Conservation (phyloP, 2,329 filamentous ascomycete genomes). For the Colletotrichum agaves region DNA sequence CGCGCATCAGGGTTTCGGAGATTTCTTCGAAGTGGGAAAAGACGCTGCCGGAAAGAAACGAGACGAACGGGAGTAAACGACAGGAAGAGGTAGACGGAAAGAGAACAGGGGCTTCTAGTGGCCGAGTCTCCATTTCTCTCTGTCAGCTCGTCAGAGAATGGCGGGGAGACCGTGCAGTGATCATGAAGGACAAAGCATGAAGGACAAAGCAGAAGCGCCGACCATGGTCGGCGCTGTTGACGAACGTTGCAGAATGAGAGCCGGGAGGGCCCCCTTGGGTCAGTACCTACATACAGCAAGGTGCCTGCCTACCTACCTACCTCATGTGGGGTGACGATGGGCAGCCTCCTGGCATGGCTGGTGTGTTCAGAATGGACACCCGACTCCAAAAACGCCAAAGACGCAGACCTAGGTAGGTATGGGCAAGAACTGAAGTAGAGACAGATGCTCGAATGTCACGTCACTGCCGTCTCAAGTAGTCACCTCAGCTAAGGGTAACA, state of each 20-base stretch:
- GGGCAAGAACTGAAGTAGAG: neutral
- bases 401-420: neutral
- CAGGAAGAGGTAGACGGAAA: neutral
- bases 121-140: constrained; percentile 3
- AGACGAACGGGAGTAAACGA: neutral
- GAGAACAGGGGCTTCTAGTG: neutral
- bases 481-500: too few relatives aligned
- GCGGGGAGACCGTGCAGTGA: constrained; percentile 22
- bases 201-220: constrained; percentile 26
- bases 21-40: constrained; percentile 22
- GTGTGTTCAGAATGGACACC: too few relatives aligned
- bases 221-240: constrained; percentile 26
- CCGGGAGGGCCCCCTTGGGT: too few relatives aligned
- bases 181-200: too few relatives aligned
- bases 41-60: neutral
- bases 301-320: too few relatives aligned
- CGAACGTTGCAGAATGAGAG: constrained; percentile 32
- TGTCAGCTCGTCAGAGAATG: constrained; percentile 12
- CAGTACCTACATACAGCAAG: too few relatives aligned
- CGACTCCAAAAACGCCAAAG: too few relatives aligned
- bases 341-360: too few relatives aligned
- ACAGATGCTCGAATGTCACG: neutral
- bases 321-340: too few relatives aligned
- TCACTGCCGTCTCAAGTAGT: too few relatives aligned
- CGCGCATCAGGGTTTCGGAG: constrained; percentile 28